Evolutionary conservation across 139 green algal species (phyloP).

Genomic region (Prasinococcaceae sp.): DNA sequence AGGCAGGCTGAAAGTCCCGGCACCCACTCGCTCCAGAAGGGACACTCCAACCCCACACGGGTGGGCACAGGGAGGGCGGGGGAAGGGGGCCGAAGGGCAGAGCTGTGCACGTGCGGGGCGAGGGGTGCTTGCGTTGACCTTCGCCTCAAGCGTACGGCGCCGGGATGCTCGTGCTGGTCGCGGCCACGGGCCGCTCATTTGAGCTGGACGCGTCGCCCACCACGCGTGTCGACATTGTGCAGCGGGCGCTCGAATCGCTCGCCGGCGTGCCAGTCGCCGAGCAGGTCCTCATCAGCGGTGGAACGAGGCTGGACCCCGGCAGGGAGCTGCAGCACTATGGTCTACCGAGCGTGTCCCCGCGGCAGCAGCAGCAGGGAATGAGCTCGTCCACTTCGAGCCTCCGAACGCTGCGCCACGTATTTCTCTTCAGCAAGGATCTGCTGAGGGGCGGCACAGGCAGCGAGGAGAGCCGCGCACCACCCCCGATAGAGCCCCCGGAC

Average conservation of each 20-base stretch:
- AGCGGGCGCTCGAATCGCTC: constrained; percentile 51
- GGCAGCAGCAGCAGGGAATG: constrained; percentile 6
- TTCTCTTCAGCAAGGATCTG: constrained; percentile 50
- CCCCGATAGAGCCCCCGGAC: not conserved
- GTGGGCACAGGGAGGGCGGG: too few species aligned
- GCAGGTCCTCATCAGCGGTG: constrained; percentile 67
- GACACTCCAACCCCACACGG: too few species aligned
- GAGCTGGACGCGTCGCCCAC: constrained; percentile 1
- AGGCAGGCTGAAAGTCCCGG: too few species aligned
- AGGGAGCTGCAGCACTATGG: constrained; percentile 41
- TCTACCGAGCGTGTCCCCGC: constrained; percentile 31
- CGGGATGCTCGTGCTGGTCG: constrained; percentile 4
- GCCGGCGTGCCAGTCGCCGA: constrained; percentile 49
- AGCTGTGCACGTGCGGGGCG: too few species aligned
- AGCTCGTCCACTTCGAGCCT: constrained; percentile 20
- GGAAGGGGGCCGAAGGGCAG: too few species aligned
- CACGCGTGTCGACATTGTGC: constrained; percentile 33
- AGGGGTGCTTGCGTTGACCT: too few species aligned
- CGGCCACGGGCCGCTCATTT: not conserved
- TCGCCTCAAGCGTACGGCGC: too few species aligned
- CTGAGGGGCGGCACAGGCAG: not conserved
- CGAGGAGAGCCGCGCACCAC: not conserved
- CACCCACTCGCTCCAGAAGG: too few species aligned
- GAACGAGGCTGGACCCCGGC: constrained; percentile 42
- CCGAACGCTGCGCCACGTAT: constrained; percentile 33